Conservation (phyloP, 2,329 filamentous ascomycete genomes). For the Phyllosticta ampelicida region DNA sequence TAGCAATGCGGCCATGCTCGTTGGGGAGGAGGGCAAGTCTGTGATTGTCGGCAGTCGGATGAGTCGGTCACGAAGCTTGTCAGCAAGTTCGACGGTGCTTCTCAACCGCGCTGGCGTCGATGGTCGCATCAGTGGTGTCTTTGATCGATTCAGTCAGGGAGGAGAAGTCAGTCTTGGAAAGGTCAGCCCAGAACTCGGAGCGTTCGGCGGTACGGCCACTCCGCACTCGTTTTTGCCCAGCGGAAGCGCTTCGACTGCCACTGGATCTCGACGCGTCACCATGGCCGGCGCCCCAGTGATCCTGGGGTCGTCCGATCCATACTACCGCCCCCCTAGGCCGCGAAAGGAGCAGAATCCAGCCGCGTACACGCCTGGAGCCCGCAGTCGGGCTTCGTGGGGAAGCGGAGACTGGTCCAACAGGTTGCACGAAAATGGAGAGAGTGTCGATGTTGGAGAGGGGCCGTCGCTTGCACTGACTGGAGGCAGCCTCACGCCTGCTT, state of each 20-base stretch:
- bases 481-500: conserved; percentile 34
- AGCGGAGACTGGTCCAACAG: conserved; percentile 38
- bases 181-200: conserved; percentile 55
- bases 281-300: conserved; percentile 25
- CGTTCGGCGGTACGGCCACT: conserved; percentile 61
- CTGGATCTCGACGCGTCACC: conserved; percentile 31
- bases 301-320: conserved; percentile 53
- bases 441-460: conserved; percentile 23
- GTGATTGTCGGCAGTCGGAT: conserved; percentile 27
- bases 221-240: conserved; percentile 61
- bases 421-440: conserved; percentile 33
- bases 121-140: conserved; percentile 33
- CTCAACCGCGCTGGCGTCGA: conserved; percentile 24
- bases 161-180: conserved; percentile 44
- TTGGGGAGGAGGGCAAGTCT: conserved; percentile 53
- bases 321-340: conserved; percentile 74
- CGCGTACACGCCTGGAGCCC: conserved; percentile 29
- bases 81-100: conserved; percentile 51
- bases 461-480: conserved; percentile 21
- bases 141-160: conserved; percentile 43
- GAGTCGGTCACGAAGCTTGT: conserved; percentile 45
- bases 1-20: conserved; percentile 72
- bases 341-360: conserved; percentile 53
- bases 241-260: conserved; percentile 33
- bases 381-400: conserved; percentile 35